These are phyloP conservation scores for Blastobotrys niveus DNA, from an alignment of 1,139 yeast species.

Conservation along the genomic window DNA sequence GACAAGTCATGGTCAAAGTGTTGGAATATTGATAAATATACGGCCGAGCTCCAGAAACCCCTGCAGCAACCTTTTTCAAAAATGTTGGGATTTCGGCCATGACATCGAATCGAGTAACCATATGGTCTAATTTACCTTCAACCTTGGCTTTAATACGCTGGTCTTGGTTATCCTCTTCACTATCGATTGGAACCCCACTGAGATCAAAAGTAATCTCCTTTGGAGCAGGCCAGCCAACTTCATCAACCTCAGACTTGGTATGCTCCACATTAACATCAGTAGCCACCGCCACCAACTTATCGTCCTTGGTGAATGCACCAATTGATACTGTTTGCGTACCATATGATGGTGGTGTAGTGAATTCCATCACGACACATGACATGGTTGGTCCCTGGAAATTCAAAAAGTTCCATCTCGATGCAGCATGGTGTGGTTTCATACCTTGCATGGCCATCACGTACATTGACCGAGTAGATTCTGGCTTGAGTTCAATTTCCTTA, in stretches of 20 bases:
- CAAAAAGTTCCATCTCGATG: conserved; percentile 91
- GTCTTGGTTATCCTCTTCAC: conserved; percentile 37
- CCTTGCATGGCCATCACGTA: conserved; percentile 98
- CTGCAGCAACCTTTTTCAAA: conserved; percentile 87
- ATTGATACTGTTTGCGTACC: conserved; percentile 75
- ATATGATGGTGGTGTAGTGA: conserved; percentile 87
- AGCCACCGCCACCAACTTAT: conserved; percentile 59
- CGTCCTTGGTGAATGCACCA: conserved; percentile 65
- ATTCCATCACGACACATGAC: conserved; percentile 87
- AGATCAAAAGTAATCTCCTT: conserved; percentile 55
- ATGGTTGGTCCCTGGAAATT: conserved; percentile 75
- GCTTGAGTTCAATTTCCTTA: conserved; percentile 30
- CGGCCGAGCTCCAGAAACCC: conserved; percentile 93
- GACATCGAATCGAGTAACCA: conserved; percentile 90
- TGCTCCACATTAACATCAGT: conserved; percentile 63
- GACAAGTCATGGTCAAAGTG: conserved; percentile 36
- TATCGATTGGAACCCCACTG: conserved; percentile 43
- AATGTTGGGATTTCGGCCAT: conserved; percentile 96
- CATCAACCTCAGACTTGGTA: conserved; percentile 49
- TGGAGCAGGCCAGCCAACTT: conserved; percentile 94
- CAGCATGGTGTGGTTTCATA: conserved; percentile 99
- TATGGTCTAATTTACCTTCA: conserved; percentile 40
- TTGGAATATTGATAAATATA: conserved; percentile 87
- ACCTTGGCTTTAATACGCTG: conserved; percentile 33
- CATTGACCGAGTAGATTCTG: conserved; percentile 60